phyloP scores from a whole-genome alignment of 2,329 filamentous ascomycete species.

The Beauveria rudraprayagi region DNA sequence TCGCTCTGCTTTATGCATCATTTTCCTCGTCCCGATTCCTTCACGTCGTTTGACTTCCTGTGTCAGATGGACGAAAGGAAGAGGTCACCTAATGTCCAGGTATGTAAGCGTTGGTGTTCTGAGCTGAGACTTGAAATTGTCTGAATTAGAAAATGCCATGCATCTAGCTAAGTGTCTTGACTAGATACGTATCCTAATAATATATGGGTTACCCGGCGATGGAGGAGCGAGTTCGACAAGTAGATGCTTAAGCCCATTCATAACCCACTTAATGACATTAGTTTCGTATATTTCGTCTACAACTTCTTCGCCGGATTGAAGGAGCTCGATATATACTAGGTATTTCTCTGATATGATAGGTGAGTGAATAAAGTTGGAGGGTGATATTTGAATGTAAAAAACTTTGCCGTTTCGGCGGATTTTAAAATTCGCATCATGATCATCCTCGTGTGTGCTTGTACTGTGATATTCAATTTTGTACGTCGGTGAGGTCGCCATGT shows the following conservation, averaged over 20 bases:
- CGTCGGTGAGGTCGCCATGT: neutral
- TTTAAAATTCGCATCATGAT: constrained; percentile 7
- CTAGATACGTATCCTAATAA: no score
- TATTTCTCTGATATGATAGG: constrained; percentile 13
- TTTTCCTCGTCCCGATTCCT: no score
- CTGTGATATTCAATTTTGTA: constrained; percentile 14
- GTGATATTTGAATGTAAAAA: constrained; percentile 15
- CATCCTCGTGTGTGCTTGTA: neutral
- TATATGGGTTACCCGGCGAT: neutral
- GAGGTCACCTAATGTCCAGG: no score
- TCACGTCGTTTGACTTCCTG: no score
- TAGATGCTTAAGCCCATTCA: constrained; percentile 15
- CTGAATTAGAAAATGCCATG: no score
- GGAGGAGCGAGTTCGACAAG: constrained; percentile 16
- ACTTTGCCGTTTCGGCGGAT: constrained; percentile 16
- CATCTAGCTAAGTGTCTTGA: no score
- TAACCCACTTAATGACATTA: constrained; percentile 16
- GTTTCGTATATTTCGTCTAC: constrained; percentile 14
- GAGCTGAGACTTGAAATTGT: no score
- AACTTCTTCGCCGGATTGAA: constrained; percentile 15
- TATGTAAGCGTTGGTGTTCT: no score
- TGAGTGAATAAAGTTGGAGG: constrained; percentile 13
- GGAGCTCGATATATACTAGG: constrained; percentile 14
- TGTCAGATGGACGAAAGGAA: no score
- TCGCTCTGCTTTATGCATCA: no score